phyloP scores from a whole-genome alignment of 1,284 basidiomycete species.

The Fomes fomentarius region DNA sequence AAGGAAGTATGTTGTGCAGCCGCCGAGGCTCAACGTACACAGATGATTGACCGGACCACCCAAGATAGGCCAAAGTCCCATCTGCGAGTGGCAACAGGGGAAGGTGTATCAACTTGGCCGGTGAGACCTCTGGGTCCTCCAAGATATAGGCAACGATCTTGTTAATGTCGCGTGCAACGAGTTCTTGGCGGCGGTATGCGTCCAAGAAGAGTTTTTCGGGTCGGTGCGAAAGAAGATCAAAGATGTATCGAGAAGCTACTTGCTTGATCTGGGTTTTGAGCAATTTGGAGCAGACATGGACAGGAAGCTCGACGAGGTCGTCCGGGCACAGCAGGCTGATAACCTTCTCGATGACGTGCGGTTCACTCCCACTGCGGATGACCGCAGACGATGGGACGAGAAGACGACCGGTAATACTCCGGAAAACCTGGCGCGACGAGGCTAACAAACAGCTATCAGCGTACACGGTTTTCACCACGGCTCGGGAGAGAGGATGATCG shows the following conservation, averaged over 20 bases:
- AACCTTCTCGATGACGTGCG: neutral
- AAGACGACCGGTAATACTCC: conserved; percentile 20
- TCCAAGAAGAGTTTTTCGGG: neutral
- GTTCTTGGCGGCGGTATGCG: neutral
- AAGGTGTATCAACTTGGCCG: conserved; percentile 29
- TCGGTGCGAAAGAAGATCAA: neutral
- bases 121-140: neutral
- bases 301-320: conserved; percentile 7
- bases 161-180: neutral
- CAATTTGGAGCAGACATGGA: neutral
- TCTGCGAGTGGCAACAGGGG: conserved; percentile 39
- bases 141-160: neutral
- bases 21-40: conserved; percentile 18
- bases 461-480: conserved; percentile 34
- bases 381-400: conserved; percentile 13
- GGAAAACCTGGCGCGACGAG: conserved; percentile 4
- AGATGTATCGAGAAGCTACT: neutral
- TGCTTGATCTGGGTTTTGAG: neutral
- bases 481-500: conserved; percentile 20
- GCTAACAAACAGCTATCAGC: neutral
- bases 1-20: conserved; percentile 1
- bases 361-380: conserved; percentile 4
- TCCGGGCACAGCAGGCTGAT: neutral
- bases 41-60: no score
- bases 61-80: conserved; percentile 26